These are phyloP conservation scores for Alternaria burnsii DNA, from an alignment of 2,329 filamentous ascomycete species.

Conservation along the genomic window DNA sequence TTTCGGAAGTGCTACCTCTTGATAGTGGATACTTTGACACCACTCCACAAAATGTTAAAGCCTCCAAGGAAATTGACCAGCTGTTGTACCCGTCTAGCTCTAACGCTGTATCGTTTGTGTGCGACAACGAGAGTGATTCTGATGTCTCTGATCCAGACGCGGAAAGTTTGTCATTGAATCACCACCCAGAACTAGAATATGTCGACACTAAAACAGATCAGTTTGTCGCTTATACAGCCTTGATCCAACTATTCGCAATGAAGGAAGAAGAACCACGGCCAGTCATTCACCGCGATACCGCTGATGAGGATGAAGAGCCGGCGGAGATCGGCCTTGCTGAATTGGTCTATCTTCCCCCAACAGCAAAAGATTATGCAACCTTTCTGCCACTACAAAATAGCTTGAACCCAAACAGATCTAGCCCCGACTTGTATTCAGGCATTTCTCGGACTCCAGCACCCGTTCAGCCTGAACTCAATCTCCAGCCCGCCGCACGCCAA, in stretches of 20 bases:
- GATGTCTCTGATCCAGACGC: conserved; percentile 6
- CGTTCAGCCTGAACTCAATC: background rate
- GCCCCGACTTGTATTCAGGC: background rate
- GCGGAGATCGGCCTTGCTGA: background rate
- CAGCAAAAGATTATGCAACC: background rate
- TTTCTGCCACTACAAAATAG: background rate
- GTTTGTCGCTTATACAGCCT: conserved; percentile 9
- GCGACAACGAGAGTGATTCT: background rate
- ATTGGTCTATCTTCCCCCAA: background rate
- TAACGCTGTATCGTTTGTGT: background rate
- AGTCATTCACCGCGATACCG: background rate
- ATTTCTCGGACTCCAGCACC: background rate
- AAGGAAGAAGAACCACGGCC: conserved; percentile 2
- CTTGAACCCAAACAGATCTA: background rate
- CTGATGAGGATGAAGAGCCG: background rate
- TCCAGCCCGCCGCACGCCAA: background rate
- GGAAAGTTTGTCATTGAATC: background rate
- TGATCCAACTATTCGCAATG: conserved; percentile 9
- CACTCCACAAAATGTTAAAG: background rate
- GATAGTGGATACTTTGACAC: background rate
- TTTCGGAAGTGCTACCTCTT: background rate
- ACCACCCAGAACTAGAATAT: conserved; percentile 2
- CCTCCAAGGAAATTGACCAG: background rate
- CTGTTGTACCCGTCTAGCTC: background rate
- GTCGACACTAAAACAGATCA: conserved; percentile 14